Evolutionary conservation across 805 yeast genomes (phyloP), one percentile per base, ranked within the genome.

Genomic region (Myxozyma melibiosi): DNA sequence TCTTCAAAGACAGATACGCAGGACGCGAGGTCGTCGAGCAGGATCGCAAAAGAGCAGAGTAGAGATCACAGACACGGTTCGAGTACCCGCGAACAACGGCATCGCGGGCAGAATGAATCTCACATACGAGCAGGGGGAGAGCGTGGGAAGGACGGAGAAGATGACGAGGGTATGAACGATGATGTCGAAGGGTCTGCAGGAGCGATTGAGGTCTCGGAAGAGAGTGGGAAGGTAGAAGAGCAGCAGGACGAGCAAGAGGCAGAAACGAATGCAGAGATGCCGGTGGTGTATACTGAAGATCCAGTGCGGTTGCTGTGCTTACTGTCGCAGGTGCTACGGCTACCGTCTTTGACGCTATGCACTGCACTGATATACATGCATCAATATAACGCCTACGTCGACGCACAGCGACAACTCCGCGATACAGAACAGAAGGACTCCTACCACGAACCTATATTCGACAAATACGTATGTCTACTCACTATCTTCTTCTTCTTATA

Each of bases 401-500:
- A n/a, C n/a, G n/a, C n/a, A n/a, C n/a, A n/a, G n/a, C 41, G 28
- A 42, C 35, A 11, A 4, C 30, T 51, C 22, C 39, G 18, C 24
- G 13, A n/a, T 9, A 16, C 24, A 31, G 30, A 39, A 38, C 28
- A 38, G 22, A 31, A 31, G 14, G 20, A 16, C 37, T 27, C 13
- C 11, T 18, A 22, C 22, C 13, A 24, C 11, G 45, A 28, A 13
- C 53, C 48, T 4, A 41, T 55, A 16, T n/a, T 46, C 18, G 58
- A 55, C 41, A 20, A 31, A 41, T 55, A 50, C 25, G 58, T 55
- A 44, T 16, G 58, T 38, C 30, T 24, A 6, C 30, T 27, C 38
- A 6, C 22, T 8, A 18, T 28, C 11, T 34, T 28, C 4, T 25
- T 13, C 2, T 6, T 3, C 7, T 18, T 5, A 9, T 20, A n/a